Base-by-base conservation (phyloP, 2,329 filamentous ascomycete genomes). In the Anthostomella pinea region DNA sequence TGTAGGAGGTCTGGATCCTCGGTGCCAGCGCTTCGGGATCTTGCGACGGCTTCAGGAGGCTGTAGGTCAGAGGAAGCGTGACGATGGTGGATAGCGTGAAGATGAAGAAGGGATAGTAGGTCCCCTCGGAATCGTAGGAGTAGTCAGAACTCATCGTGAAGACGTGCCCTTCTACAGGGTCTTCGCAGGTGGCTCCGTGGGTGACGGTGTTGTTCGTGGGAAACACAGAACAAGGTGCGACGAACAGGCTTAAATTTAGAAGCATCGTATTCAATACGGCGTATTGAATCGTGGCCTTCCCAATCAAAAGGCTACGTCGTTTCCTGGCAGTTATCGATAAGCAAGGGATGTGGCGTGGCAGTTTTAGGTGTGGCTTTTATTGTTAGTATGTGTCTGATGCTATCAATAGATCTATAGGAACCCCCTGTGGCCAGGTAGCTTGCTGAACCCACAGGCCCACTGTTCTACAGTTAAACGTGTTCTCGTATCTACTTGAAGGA, bases 51-150 rank as follows among this genome's bases (percentile, higher is more conserved):
- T 83, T 85, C 57, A 96, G 75, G 53, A 95, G 81, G 49, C 82
- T 86, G 67, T 94, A 95, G 56, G 91, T 95, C 57, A 95, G 76
- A 45, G 91, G 90, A 41, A 95, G 69, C 21, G 93, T 96, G 66
- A 96, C 77, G 51, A 98, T 80, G 58, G 83, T 82, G 46, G 85
- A 81, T 57, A 97, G 76, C 27, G 90, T 96, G 61, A 96, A 82
- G 68, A 97, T 84, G 73, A 98, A 98, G 78, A 95, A 95, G 52
- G 94, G 93, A 75, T 96, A 98, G 73, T 96, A 96, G 78, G 96
- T 87, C 56, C 89, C 90, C 79, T 93, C 81, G 62, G 95, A 87
- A 77, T 98, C 93, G 72, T 98, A 98, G 58, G 87, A 94, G 75
- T 98, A 98, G 67, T 97, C 91, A 58, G 86, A 87, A 62, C 84